Base-by-base conservation (phyloP, 805 yeast species). In the Candida boidinii region DNA sequence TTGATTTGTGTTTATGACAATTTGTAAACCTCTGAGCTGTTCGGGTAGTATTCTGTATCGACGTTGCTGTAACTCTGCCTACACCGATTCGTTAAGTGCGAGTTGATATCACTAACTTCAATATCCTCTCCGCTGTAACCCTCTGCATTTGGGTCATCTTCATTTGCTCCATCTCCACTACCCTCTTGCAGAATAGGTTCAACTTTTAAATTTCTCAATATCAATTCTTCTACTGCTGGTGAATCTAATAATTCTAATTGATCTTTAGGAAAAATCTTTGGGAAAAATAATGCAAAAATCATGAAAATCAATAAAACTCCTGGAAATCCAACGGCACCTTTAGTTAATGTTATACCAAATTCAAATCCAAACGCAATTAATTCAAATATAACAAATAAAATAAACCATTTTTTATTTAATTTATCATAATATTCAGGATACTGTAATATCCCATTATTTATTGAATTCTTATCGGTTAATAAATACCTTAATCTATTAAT, bases 311-410 rank as follows among this genome's bases (percentile, higher is more conserved):
- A 56, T 31, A 90, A 58, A 1, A 92, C 84, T 3, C 86, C 80
- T 0, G 98, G 97, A 49, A 92, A 90, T 2, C 95, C 97, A 21
- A 90, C 85, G 0, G 97, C 96, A 0, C 92, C 97, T 38, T 67
- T 75, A 0, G 96, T 85, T 49, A 79, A 73, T 0, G 94, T 82
- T 21, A 90, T 86, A 0, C 77, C 92, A 42, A 86, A 80, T 51
- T 94, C 97, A 0, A 75, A 81, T 2, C 70, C 80, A 33, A 79
- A 79, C 1, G 92, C 92, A 15, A 76, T 43, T 4, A 81, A 51
- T 37, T 84, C 77, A 14, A 85, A 58, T 1, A 51, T 32, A 1
- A 81, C 54, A 46, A 79, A 90, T 1, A 74, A 36, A 22, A 69
- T 53, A 14, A 85, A 60, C 68, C 73, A 70, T 44, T 66, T 70